Evolutionary conservation across 345 rosid species (phyloP).

Genomic region (Anastatica hierochuntica): DNA sequence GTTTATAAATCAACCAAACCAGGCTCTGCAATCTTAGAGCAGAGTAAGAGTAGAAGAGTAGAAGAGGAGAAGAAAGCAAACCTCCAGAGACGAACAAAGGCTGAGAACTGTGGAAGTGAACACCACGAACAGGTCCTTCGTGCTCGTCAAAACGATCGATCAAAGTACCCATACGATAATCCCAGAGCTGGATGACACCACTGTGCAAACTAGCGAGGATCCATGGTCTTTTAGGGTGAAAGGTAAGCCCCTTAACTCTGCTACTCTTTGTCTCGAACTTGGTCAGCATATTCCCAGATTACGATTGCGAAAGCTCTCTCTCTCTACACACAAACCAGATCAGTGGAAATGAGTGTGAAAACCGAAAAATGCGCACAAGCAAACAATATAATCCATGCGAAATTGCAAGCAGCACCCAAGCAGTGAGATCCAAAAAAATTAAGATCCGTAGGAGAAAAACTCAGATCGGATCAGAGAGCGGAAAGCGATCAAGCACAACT

Average conservation of each 20-base stretch:
- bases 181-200: slow-evolving; percentile 99
- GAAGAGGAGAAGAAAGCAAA: slow-evolving; percentile 8
- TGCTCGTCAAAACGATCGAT: slow-evolving; percentile 94
- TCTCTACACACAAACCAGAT: slow-evolving; percentile 20
- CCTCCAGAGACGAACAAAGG: slow-evolving; percentile 96
- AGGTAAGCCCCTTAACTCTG: slow-evolving; percentile 93
- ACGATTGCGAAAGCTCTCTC: slow-evolving; percentile 12
- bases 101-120: slow-evolving; percentile 88
- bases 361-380: background rate
- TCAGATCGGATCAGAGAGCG: background rate
- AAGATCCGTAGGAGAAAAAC: slow-evolving; percentile 8
- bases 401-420: background rate
- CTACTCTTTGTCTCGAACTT: slow-evolving; percentile 98
- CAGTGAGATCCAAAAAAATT: background rate
- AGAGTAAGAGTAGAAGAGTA: background rate
- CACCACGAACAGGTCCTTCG: slow-evolving; percentile 98
- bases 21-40: too few relatives aligned
- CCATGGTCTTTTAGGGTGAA: slow-evolving; percentile 96
- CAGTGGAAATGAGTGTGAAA: slow-evolving; percentile 6
- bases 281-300: slow-evolving; percentile 61
- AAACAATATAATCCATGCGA: background rate
- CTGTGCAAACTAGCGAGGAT: slow-evolving; percentile 97
- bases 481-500: slow-evolving; percentile 16
- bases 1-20: too few relatives aligned
- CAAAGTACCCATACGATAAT: slow-evolving; percentile 93